Evolutionary conservation across 2,329 filamentous ascomycete genomes (phyloP).

Genomic region (Metarhizium sp.): DNA sequence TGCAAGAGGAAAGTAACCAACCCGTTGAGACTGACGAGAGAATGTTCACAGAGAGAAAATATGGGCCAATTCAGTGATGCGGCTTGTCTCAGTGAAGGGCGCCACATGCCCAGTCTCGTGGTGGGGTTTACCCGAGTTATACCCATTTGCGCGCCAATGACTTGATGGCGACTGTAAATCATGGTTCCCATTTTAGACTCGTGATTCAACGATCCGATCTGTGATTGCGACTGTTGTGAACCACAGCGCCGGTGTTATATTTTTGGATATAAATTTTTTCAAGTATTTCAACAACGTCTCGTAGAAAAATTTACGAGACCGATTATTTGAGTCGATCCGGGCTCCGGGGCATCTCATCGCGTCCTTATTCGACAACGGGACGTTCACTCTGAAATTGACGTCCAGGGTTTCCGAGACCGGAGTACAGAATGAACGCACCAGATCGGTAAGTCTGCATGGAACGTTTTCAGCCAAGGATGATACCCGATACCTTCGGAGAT

Average conservation of each 20-base stretch:
- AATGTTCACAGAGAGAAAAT: background rate
- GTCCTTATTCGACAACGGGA: background rate
- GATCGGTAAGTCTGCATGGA: slow-evolving; percentile 37
- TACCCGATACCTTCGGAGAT: background rate
- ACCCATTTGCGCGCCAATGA: slow-evolving; percentile 13
- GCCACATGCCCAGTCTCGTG: background rate
- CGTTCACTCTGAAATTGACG: background rate
- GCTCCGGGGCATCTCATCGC: background rate
- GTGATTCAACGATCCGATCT: background rate
- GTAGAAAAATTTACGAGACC: background rate
- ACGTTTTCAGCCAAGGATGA: background rate
- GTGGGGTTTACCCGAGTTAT: slow-evolving; percentile 19
- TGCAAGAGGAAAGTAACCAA: background rate
- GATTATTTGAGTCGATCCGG: background rate
- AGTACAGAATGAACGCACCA: slow-evolving; percentile 42
- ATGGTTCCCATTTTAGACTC: background rate
- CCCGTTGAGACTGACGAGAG: background rate
- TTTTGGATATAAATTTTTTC: slow-evolving; percentile 2
- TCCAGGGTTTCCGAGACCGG: background rate
- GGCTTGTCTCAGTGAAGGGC: background rate
- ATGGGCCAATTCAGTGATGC: background rate
- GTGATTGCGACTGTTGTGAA: background rate
- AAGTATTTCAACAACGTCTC: background rate
- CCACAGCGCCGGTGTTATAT: background rate
- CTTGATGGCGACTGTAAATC: background rate